Conservation (phyloP, 352 stramenopile species). For the Pythium apleroticum region DNA sequence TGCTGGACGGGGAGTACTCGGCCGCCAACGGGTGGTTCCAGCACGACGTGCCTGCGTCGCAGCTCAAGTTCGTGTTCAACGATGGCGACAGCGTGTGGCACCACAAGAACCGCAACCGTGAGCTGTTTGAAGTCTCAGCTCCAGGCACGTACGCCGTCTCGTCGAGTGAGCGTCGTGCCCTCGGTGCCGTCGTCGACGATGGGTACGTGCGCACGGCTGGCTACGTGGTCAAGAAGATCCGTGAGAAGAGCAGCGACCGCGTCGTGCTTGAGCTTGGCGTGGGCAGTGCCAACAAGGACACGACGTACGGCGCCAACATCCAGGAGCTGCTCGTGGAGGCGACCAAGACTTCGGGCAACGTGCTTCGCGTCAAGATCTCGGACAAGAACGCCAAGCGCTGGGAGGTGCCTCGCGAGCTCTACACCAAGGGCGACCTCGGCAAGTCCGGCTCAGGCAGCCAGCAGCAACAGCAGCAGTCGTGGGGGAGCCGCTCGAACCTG, state of each 20-base stretch:
- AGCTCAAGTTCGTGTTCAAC: conserved; percentile 53
- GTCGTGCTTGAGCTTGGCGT: conserved; percentile 36
- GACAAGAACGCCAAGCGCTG: conserved; percentile 53
- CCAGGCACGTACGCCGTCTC: conserved; percentile 21
- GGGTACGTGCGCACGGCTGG: conserved; percentile 27
- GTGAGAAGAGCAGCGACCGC: conserved; percentile 28
- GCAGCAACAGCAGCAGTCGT: conserved; percentile 13
- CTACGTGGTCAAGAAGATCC: conserved; percentile 37
- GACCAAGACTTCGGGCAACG: conserved; percentile 37
- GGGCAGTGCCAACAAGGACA: conserved; percentile 7
- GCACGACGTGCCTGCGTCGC: too few relatives aligned
- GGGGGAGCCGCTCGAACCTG: conserved; percentile 3
- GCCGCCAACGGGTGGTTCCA: too few relatives aligned
- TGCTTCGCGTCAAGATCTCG: conserved; percentile 50
- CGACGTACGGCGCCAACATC: conserved; percentile 37
- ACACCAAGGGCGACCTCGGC: conserved; percentile 31
- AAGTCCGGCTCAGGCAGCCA: too few relatives aligned
- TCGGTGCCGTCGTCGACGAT: too few relatives aligned
- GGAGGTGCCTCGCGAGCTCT: conserved; percentile 43
- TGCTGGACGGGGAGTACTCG: conserved; percentile 42
- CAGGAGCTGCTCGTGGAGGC: conserved; percentile 42
- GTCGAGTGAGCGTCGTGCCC: too few relatives aligned
- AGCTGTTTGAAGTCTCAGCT: conserved; percentile 40
- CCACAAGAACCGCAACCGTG: conserved; percentile 42
- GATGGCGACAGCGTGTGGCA: conserved; percentile 42